Percentiles rank a stretch among this genome's conserved stretches.
Evolutionary conservation across 1,284 basidiomycete genomes (phyloP).

Genomic region (Cystobasidiaceae sp.): DNA sequence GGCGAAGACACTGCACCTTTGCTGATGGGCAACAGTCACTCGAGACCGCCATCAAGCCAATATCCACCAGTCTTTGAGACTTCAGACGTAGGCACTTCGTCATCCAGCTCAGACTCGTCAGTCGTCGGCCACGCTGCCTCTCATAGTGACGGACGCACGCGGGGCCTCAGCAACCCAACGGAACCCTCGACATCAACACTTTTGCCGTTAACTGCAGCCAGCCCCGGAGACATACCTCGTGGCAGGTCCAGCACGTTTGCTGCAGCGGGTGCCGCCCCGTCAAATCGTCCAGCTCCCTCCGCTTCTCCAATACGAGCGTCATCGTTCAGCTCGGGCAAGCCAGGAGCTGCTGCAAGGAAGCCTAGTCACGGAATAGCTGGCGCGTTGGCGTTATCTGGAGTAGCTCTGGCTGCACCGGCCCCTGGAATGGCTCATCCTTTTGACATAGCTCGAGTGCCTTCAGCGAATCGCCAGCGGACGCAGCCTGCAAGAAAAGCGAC

Average conservation of each 20-base stretch:
- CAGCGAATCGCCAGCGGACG: not conserved
- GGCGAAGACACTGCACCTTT: not conserved
- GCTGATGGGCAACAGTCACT: not conserved
- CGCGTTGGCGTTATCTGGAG: constrained; percentile 14
- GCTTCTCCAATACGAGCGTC: not conserved
- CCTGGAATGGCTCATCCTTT: constrained; percentile 7
- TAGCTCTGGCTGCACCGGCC: constrained; percentile 3
- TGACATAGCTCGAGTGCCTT: not conserved
- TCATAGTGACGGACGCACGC: not conserved
- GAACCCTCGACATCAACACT: not conserved
- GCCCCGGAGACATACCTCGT: not conserved
- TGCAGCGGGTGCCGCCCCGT: not conserved
- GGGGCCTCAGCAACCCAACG: not conserved
- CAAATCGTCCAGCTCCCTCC: not conserved
- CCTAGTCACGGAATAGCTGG: constrained; percentile 6
- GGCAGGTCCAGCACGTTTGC: not conserved
- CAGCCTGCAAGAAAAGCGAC: not conserved
- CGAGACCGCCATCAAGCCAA: not conserved
- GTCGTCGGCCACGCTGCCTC: not conserved
- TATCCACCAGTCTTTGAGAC: constrained; percentile 26
- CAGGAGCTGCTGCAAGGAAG: not conserved
- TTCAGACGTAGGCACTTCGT: constrained; percentile 14
- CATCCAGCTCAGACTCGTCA: constrained; percentile 10
- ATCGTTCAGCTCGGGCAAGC: not conserved
- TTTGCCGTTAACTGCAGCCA: not conserved